Base-by-base conservation (phyloP, 306 rosid genomes). In the Prunus fruticosa region DNA sequence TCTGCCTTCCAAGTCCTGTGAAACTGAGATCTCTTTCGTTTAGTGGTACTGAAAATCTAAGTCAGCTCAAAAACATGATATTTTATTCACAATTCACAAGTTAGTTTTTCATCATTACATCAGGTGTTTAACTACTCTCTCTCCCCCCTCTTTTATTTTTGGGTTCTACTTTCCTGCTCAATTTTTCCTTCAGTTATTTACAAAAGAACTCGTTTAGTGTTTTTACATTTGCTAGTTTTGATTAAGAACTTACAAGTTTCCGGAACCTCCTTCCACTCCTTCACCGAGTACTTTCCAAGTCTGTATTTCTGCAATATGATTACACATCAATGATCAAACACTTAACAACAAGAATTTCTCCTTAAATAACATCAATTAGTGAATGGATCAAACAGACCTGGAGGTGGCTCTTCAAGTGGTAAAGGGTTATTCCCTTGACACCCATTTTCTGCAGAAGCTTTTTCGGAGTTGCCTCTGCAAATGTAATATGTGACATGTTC, bases 381-480 rank as follows among this genome's bases (percentile, higher is more conserved):
- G 64, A 58, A 56, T 11, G 18, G 49, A 54, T 52, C 34, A 67
- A 56, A 77, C 67, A 67, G 30, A 77, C 81, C 76, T 77, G 81
- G 61, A 77, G 81, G 76, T 77, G 81, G 63, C 81, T 77, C 70
- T 77, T 69, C 53, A 77, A 18, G 18, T 77, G 81, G 62, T 8
- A 47, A 27, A 69, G 69, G 38, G 76, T 60, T 60, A 69, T 18
- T 34, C 81, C 76, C 76, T 77, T 38, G 61, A 77, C 53, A 69
- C 34, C 70, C 81, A 77, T 77, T 60, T 30, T 34, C 34, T 25
- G 25, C 71, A 46, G 27, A 14, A 77, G 49, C 11, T 74, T 19
- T 69, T 77, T 77, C 11, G 81, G 81, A 43, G 64, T 77, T 32
- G 76, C 70, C 64, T 15, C 81, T 77, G 63, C 76, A 43, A 67